Conservation (phyloP, 176 grass and related monocot species). For the Eremochloa ophiuroides region DNA sequence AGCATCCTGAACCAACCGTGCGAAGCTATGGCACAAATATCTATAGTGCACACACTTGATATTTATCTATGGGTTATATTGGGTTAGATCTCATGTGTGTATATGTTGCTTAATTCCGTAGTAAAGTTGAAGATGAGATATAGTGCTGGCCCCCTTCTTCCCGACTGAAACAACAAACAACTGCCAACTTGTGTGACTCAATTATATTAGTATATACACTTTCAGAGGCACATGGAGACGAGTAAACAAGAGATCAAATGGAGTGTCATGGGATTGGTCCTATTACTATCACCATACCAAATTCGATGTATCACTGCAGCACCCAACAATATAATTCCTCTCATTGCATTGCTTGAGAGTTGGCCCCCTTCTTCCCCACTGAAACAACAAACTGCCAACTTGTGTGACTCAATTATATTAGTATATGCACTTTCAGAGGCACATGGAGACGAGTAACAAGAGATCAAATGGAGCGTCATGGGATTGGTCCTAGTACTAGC, state of each 20-base stretch:
- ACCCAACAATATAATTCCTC: not conserved
- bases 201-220: conserved; percentile 14
- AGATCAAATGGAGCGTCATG: not conserved
- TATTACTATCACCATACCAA: not conserved
- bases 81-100: not conserved
- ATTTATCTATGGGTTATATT: not conserved
- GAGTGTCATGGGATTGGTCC: conserved; percentile 25
- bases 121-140: conserved; percentile 12
- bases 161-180: conserved; percentile 2
- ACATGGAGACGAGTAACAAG: conserved; percentile 28
- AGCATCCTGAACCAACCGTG: not conserved
- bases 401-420: not conserved
- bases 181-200: conserved; percentile 13
- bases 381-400: conserved; percentile 24
- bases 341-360: no score
- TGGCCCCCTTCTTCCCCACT: not conserved
- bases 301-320: not conserved
- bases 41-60: not conserved
- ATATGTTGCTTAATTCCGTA: conserved; percentile 15
- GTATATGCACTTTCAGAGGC: conserved; percentile 34
- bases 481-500: conserved; percentile 26
- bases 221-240: conserved; percentile 30
- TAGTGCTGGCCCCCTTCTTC: not conserved
- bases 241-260: conserved; percentile 18
- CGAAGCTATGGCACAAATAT: not conserved